Conservation (phyloP, 257 asterid species). For the Solanum verrucosum region DNA sequence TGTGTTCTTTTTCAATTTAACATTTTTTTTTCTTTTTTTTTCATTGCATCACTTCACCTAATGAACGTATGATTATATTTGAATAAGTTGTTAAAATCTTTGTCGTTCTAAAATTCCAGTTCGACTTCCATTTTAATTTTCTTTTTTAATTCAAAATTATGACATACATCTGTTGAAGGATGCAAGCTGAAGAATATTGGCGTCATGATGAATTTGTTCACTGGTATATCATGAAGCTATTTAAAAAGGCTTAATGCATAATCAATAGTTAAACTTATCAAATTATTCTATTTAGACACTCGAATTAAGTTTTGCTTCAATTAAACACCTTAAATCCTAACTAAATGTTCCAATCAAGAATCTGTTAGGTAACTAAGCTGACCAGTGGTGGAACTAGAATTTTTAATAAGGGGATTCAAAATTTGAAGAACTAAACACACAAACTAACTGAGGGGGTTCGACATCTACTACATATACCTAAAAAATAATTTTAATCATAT, state of each 20-base stretch:
- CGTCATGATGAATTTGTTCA: neutral
- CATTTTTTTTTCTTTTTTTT: too few relatives aligned
- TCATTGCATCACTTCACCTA: neutral
- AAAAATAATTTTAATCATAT: too few relatives aligned
- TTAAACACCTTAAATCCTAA: neutral
- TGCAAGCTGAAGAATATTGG: neutral
- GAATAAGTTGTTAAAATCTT: neutral
- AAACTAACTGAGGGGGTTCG: too few relatives aligned
- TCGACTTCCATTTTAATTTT: neutral
- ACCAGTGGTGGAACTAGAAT: too few relatives aligned
- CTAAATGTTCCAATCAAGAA: neutral
- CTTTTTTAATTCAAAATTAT: neutral
- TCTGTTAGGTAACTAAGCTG: neutral
- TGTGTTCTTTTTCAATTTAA: neutral
- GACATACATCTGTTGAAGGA: neutral
- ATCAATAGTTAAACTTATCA: rapidly evolving
- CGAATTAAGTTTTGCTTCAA: neutral
- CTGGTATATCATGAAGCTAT: neutral
- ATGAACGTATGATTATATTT: neutral
- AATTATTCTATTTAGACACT: neutral
- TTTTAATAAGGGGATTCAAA: too few relatives aligned
- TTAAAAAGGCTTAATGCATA: neutral
- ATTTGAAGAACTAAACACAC: too few relatives aligned
- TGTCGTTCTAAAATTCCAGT: neutral
- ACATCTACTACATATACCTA: too few relatives aligned